A percentile compares a stretch with the other conserved stretches of the same genome.
phyloP scores from a whole-genome alignment of 345 rosid genomes.

The Isatis tinctoria region DNA sequence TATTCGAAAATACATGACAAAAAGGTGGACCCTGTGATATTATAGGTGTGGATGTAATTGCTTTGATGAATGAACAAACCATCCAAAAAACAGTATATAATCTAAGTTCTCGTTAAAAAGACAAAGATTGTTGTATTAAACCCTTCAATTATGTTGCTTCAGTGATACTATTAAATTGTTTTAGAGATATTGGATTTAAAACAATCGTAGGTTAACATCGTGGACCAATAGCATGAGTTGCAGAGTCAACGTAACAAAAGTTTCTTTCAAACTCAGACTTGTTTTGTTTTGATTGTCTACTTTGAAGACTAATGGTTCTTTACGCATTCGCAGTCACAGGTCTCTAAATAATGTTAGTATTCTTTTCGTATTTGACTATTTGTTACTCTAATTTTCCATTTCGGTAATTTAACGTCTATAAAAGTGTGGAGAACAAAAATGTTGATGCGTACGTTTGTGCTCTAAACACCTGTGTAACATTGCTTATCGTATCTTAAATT shows the following conservation, averaged over 20 bases:
- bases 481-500: neutral
- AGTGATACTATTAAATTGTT: neutral
- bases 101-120: no score
- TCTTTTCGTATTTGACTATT: constrained; percentile 17
- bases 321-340: constrained; percentile 1
- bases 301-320: constrained; percentile 3
- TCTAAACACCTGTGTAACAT: neutral
- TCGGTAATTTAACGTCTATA: neutral
- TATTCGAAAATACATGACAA: no score
- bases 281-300: neutral
- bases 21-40: no score
- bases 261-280: neutral
- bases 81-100: no score
- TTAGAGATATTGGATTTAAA: neutral
- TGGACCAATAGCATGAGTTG: constrained; percentile 22
- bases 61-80: no score
- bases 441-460: neutral
- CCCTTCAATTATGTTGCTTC: neutral
- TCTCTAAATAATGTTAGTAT: neutral
- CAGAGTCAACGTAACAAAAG: constrained; percentile 23
- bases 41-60: no score
- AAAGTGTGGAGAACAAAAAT: neutral
- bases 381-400: neutral
- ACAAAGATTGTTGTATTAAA: neutral
- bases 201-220: neutral